Base-by-base conservation (phyloP, 805 yeast genomes). In the Citeromyces nyonsensis region DNA sequence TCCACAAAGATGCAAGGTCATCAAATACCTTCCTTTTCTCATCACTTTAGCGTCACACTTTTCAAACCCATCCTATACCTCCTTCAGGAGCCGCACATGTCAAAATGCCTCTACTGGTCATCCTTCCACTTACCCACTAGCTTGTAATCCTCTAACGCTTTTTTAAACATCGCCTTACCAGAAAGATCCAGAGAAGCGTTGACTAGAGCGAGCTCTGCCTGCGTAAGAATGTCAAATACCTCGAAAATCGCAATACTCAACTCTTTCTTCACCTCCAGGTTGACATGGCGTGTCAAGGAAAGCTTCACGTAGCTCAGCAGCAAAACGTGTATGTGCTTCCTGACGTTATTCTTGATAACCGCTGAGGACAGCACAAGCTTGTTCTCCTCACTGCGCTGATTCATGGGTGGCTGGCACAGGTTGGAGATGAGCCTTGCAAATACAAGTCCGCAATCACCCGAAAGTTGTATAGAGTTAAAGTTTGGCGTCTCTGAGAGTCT, bases 201-300 rank as follows among this genome's bases (percentile, higher is more conserved):
- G 13, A 78, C 64, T 24, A 72, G 49, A 33, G 61, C 66, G 34
- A 85, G 52, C 41, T 85, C 95, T 26, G 62, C 61, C 26, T 61
- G 63, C 0, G 94, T 75, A 25, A 85, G 48, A 1, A 80, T 63
- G 44, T 80, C 85, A 44, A 86, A 71, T 2, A 82, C 56, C 32
- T 67, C 52, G 43, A 66, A 81, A 11, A 82, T 51, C 2, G 80
- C 81, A 13, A 27, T 15, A 10, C 7, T 27, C 29, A 27, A 10
- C 13, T 15, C 22, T 7, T 27, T 20, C 29, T 66, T 68, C 10
- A 69, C 54, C 3, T 47, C 49, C 4, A 63, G 44, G 3, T 61
- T 53, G 38, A 78, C 65, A 15, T 71, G 66, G 28, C 48, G 51
- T 32, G 52, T 57, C 40, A 83, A 57, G 15, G 73, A 64, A 10